phyloP scores from a whole-genome alignment of 495 filamentous ascomycete genomes.

The Terfezia boudieri region DNA sequence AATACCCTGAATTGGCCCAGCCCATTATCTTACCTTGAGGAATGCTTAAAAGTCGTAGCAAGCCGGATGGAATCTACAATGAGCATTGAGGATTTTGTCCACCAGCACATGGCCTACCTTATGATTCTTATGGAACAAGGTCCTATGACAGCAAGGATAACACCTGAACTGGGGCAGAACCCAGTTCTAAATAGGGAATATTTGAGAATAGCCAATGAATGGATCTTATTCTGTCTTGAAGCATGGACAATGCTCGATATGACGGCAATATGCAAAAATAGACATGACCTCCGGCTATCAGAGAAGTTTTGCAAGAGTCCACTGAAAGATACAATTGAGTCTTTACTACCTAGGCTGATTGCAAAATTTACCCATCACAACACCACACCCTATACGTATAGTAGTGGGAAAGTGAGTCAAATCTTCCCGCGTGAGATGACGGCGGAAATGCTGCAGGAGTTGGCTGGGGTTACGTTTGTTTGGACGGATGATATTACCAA shows the following conservation, averaged over 20 bases:
- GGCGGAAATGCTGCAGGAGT: slow-evolving; percentile 1
- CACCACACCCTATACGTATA: not conserved
- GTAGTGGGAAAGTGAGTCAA: not conserved
- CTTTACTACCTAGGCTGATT: not conserved
- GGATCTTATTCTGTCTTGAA: slow-evolving; percentile 1
- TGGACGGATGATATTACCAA: slow-evolving; percentile 2
- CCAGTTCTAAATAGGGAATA: not conserved
- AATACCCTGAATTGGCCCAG: not conserved
- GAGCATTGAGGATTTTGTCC: not conserved
- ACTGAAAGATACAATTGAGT: not conserved
- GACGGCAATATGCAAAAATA: not conserved
- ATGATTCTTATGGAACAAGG: not conserved
- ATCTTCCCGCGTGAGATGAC: not conserved
- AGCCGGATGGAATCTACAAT: not conserved
- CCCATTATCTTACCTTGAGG: not conserved
- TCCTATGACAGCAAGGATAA: not conserved
- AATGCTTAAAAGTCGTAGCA: not conserved
- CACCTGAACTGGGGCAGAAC: not conserved
- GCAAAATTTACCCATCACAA: not conserved
- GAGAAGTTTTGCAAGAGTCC: not conserved
- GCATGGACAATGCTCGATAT: slow-evolving; percentile 3
- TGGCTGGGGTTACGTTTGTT: not conserved
- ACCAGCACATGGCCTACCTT: not conserved
- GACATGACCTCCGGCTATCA: not conserved
- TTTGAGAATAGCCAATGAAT: not conserved